Evolutionary conservation across 2,329 filamentous ascomycete genomes (phyloP).

Genomic region (Teratosphaeria zuluensis): DNA sequence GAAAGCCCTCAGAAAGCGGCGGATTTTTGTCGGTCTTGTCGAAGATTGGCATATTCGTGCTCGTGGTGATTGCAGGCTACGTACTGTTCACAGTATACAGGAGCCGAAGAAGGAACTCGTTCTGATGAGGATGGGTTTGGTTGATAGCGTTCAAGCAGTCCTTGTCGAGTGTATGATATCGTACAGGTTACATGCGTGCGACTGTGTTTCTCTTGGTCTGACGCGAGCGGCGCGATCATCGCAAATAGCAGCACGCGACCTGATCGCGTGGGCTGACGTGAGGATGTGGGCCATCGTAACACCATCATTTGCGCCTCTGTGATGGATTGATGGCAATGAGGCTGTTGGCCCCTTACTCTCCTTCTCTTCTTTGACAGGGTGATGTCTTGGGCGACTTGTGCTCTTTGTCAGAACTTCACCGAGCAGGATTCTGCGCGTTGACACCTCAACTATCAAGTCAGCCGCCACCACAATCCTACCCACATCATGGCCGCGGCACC

Average conservation of each 20-base stretch:
- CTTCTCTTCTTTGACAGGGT: neutral
- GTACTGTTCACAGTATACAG: constrained; percentile 79
- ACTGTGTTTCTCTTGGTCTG: neutral
- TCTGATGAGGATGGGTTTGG: constrained; percentile 21
- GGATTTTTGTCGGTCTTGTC: constrained; percentile 65
- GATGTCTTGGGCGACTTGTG: neutral
- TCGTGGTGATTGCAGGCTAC: constrained; percentile 64
- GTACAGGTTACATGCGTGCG: neutral
- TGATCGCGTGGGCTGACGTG: neutral
- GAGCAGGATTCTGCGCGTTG: neutral
- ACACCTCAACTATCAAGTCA: neutral
- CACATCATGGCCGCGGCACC: neutral
- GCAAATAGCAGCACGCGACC: neutral
- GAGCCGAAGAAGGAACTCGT: constrained; percentile 41
- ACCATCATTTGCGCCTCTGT: neutral
- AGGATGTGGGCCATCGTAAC: neutral
- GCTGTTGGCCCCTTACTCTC: neutral
- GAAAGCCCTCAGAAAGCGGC: constrained; percentile 26
- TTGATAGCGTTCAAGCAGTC: constrained; percentile 10
- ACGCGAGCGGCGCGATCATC: too few relatives aligned
- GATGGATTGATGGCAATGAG: neutral
- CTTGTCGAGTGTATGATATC: constrained; percentile 4
- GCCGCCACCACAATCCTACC: neutral
- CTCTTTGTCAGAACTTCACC: neutral
- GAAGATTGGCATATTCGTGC: constrained; percentile 70